phyloP scores from a whole-genome alignment of 208 protist genomes.

The Acanthamoeba sp. region DNA sequence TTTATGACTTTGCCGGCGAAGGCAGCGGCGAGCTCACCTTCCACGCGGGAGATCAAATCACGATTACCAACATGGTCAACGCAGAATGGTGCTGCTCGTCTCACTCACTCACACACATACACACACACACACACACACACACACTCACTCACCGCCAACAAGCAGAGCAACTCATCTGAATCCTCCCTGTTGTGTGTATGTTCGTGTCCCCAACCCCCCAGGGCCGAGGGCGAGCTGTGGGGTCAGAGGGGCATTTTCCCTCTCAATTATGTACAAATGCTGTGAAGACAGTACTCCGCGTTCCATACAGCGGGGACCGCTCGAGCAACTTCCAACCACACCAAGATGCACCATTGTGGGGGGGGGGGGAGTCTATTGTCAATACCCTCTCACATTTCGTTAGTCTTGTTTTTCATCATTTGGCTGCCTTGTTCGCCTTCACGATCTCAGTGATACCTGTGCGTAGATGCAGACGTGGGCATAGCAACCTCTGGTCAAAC shows the following conservation, averaged over 20 bases:
- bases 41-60: slow-evolving; percentile 42
- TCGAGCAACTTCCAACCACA: too few species aligned
- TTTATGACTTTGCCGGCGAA: slow-evolving; percentile 63
- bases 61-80: slow-evolving; percentile 23
- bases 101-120: too few species aligned
- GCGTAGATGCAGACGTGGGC: too few species aligned
- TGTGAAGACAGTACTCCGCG: neutral
- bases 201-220: neutral
- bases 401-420: neutral
- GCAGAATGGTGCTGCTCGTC: neutral
- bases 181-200: neutral
- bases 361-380: too few species aligned
- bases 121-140: too few species aligned
- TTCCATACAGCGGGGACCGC: too few species aligned
- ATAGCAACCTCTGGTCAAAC: too few species aligned
- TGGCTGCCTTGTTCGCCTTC: slow-evolving; percentile 24
- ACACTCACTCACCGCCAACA: too few species aligned
- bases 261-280: slow-evolving; percentile 56
- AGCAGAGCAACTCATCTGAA: too few species aligned
- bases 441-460: slow-evolving; percentile 39
- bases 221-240: slow-evolving; percentile 49
- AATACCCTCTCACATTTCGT: too few species aligned
- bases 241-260: slow-evolving; percentile 54
- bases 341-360: too few species aligned
- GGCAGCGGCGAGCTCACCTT: slow-evolving; percentile 49